Evolutionary conservation across 2,329 filamentous ascomycete genomes (phyloP).

Genomic region (Colletotrichum viniferum): DNA sequence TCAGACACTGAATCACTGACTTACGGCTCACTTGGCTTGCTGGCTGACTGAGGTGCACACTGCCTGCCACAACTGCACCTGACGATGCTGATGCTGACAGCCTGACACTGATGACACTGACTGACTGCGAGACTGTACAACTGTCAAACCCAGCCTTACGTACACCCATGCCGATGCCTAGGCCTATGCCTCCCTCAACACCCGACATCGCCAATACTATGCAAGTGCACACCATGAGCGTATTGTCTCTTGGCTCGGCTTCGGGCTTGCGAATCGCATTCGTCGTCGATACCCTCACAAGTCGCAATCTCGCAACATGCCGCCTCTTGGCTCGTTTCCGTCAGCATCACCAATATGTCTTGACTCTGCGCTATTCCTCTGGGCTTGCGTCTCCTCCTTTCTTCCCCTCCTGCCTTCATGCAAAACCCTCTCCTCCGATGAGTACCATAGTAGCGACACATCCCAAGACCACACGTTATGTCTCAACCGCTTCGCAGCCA

Average conservation of each 20-base stretch:
- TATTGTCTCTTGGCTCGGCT: background rate
- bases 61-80: background rate
- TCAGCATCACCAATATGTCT: background rate
- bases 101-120: background rate
- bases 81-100: background rate
- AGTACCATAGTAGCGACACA: background rate
- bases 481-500: background rate
- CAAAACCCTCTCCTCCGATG: background rate
- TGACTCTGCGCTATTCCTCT: conserved; percentile 4
- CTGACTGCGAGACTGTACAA: background rate
- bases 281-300: background rate
- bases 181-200: background rate
- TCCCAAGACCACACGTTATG: background rate
- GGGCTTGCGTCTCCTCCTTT: background rate
- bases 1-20: background rate
- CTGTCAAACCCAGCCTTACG: background rate
- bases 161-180: background rate
- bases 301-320: background rate
- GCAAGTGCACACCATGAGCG: background rate
- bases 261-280: background rate
- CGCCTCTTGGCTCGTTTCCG: background rate
- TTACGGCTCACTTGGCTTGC: no score
- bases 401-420: background rate
- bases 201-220: background rate
- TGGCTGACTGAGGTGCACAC: background rate